Base-by-base conservation (phyloP, 805 yeast genomes). In the Saccharomycopsis sp. region DNA sequence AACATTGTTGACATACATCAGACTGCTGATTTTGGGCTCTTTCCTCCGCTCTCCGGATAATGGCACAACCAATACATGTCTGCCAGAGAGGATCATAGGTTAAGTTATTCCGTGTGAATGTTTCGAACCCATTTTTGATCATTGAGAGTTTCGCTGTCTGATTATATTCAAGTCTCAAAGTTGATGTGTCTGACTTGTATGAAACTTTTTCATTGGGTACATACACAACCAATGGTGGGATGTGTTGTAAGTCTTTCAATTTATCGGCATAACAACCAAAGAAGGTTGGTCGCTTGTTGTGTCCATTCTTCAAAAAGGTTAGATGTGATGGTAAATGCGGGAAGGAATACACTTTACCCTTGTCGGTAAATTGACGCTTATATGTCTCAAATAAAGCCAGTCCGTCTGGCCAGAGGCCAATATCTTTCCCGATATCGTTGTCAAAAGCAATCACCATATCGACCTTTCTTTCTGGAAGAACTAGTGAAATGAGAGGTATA, bases 31-130 rank as follows among this genome's bases (percentile, higher is more conserved):
- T 71, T 34, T 84, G 83, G 44, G 77, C 70, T 67, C 91, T 78
- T 72, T 89, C 93, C 67, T 85, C 84, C 49, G 85, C 82, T 69
- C 96, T 82, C 73, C 88, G 85, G 58, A 89, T 76, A 52, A 89
- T 79, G 8, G 96, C 96, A 75, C 96, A 89, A 2, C 87, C 89
- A 54, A 89, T 77, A 74, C 96, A 89, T 3, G 84, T 79, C 47
- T 80, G 73, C 84, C 87, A 89, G 47, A 86, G 83, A 2, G 73
- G 68, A 64, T 87, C 94, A 24, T 84, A 67, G 14, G 94, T 85
- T 42, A 82, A 72, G 68, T 88, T 88, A 59, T 77, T 75, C 67
- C 85, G 79, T 0, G 91, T 76, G 14, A 85, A 79, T 14, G 81
- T 77, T 65, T 87, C 88, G 68, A 81, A 86, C 12, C 96, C 96